Percentiles rank a stretch among this genome's conserved stretches.
Evolutionary conservation across 345 rosid genomes (phyloP).

Genomic region (Chamaenerion angustifolium): DNA sequence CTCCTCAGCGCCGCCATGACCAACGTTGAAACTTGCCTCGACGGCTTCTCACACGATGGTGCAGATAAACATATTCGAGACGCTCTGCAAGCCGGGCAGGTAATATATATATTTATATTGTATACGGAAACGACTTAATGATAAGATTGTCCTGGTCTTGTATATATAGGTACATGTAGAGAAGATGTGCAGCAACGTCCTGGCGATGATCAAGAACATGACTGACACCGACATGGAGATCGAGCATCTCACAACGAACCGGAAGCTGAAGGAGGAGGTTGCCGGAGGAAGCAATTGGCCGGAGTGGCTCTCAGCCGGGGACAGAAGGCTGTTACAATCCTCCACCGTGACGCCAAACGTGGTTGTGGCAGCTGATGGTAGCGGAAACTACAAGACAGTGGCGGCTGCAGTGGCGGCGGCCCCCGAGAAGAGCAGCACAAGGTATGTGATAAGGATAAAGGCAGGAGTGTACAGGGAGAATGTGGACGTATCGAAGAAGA

Average conservation of each 20-base stretch:
- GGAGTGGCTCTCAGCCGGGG: constrained; percentile 6
- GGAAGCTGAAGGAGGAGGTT: not conserved
- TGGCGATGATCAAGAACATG: constrained; percentile 40
- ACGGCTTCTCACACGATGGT: constrained; percentile 1
- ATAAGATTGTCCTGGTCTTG: too few relatives aligned
- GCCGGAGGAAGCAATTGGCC: constrained; percentile 1
- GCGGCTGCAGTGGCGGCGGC: constrained; percentile 5
- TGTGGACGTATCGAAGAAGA: constrained; percentile 2
- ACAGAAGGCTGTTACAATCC: constrained; percentile 8
- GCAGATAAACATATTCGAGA: not conserved
- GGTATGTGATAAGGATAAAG: constrained; percentile 3
- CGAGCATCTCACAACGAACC: not conserved
- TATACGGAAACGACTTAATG: too few relatives aligned
- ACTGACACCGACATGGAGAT: constrained; percentile 26
- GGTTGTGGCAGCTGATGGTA: constrained; percentile 7
- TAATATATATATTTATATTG: not conserved
- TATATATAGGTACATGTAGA: constrained; percentile 12
- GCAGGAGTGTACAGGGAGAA: constrained; percentile 9
- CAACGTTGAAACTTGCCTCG: constrained; percentile 7
- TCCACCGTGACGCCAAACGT: constrained; percentile 1
- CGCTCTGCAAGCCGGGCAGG: not conserved
- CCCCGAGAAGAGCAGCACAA: not conserved
- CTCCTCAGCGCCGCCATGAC: constrained; percentile 11
- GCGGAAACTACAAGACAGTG: constrained; percentile 1
- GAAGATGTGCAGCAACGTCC: constrained; percentile 25